Percentiles rank a stretch among this genome's conserved stretches.
phyloP scores from a whole-genome alignment of 495 filamentous ascomycete genomes.

The Penicillium tannophilum region DNA sequence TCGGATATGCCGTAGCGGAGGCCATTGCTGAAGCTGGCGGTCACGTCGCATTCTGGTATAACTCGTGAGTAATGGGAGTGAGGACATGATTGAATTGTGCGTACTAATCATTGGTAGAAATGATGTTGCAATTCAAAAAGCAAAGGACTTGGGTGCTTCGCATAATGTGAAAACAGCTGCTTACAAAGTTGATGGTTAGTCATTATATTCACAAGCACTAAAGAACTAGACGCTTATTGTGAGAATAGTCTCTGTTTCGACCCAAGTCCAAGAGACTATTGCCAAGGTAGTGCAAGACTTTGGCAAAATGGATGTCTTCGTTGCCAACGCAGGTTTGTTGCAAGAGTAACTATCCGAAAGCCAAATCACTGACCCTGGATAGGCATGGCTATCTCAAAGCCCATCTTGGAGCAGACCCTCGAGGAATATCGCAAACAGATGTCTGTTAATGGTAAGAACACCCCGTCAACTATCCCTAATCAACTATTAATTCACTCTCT shows the following conservation, averaged over 20 bases:
- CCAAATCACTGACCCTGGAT: neutral
- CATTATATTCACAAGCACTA: neutral
- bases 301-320: conserved; percentile 50
- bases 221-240: neutral
- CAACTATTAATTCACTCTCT: neutral
- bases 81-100: neutral
- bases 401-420: conserved; percentile 47
- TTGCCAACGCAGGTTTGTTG: conserved; percentile 40
- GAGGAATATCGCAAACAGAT: conserved; percentile 50
- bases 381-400: conserved; percentile 56
- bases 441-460: conserved; percentile 40
- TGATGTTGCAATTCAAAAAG: conserved; percentile 35
- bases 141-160: conserved; percentile 29
- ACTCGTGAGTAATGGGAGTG: conserved; percentile 32
- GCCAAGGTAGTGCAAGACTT: conserved; percentile 43
- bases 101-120: conserved; percentile 24
- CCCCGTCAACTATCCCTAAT: neutral
- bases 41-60: conserved; percentile 40
- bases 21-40: conserved; percentile 40
- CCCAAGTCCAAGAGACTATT: conserved; percentile 33
- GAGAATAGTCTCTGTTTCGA: conserved; percentile 38
- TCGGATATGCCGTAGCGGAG: conserved; percentile 37
- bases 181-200: conserved; percentile 44
- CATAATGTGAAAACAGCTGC: conserved; percentile 39
- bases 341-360: neutral